Evolutionary conservation across 129 eudicot species (phyloP), one percentile per base, ranked within the genome.

Genomic region (sunflower (Helianthus annuus)): DNA sequence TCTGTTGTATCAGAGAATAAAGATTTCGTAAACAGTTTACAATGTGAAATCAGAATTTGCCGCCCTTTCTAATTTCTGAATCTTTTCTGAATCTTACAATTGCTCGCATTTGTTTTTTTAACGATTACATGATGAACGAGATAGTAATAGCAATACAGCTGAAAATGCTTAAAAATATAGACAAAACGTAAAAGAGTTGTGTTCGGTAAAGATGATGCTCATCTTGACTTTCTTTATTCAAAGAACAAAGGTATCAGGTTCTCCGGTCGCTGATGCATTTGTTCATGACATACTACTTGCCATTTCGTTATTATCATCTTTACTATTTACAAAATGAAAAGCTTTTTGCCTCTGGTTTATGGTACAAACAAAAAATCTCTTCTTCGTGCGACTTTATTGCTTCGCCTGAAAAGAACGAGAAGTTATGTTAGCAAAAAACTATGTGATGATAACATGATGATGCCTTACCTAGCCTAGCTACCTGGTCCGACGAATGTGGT

Each of bases 371-470:
- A 67, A 45, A 48, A 11, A 29, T 45, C 54, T 38, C n/a, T 51
- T 58, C 73, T 19, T 56, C 42, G 0, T 63, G 59, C 65, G 73
- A 24, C 65, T 66, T 83, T 64, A 83, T 55, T 86, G 88, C 76
- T 83, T 86, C n/a, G 91, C 91, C 91, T 86, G 88, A 67, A 45
- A 63, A 66, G 36, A 17, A 69, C n/a, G 3, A 46, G 3, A 34
- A 66, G 38, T 56, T 12, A 22, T 38, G 9, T 42, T 32, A 56
- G 36, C 36, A 32, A 32, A 32, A 32, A 32, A 32, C 4, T 32
- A 4, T 42, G 46, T 42, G 46, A 6, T 42, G 46, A 32, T 32
- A 32, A 32, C 36, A 32, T 32, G 36, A 29, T 1, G 34, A 29
- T 29, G 34, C 34, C 34, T 29, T 29, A 29, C 34, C 34, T 29